A percentile compares a stretch with the other conserved stretches of the same genome.
Evolutionary conservation across 805 yeast genomes (phyloP).

Genomic region (Wickerhamia fluorescens): DNA sequence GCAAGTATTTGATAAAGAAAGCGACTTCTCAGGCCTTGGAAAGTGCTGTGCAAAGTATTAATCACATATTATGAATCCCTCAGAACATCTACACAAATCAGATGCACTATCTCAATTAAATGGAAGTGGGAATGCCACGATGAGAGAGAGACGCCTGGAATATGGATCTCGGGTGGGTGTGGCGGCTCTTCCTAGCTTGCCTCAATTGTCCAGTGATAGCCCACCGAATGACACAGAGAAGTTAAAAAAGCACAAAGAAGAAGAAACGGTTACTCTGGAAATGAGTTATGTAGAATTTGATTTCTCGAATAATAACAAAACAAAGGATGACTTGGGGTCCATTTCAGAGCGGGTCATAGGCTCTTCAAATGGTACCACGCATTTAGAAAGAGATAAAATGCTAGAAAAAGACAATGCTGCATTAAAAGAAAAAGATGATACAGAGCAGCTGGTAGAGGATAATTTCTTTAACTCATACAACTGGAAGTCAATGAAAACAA

Average conservation of each 20-base stretch:
- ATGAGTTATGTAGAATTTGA: slow-evolving; percentile 24
- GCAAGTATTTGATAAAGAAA: too few relatives aligned
- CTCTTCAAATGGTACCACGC: not conserved
- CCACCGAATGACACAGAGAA: too few relatives aligned
- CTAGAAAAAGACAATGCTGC: not conserved
- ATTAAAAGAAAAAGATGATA: not conserved
- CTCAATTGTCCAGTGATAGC: too few relatives aligned
- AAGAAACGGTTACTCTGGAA: too few relatives aligned
- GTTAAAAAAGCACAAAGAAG: too few relatives aligned
- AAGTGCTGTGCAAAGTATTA: too few relatives aligned
- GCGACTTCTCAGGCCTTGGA: too few relatives aligned
- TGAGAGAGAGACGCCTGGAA: too few relatives aligned
- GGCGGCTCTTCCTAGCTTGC: slow-evolving; percentile 16
- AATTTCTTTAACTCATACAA: slow-evolving; percentile 34
- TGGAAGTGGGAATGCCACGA: too few relatives aligned
- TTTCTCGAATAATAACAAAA: slow-evolving; percentile 9
- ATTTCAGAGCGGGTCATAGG: slow-evolving; percentile 4
- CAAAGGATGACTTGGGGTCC: not conserved
- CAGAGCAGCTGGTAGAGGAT: slow-evolving; percentile 1
- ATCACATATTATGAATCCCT: too few relatives aligned
- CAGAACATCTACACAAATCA: too few relatives aligned
- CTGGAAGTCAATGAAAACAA: slow-evolving; percentile 87
- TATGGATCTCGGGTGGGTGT: slow-evolving; percentile 16
- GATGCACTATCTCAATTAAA: too few relatives aligned
- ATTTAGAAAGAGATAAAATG: not conserved